Evolutionary conservation across 345 rosid genomes (phyloP).

Genomic region (Heritiera fomes): DNA sequence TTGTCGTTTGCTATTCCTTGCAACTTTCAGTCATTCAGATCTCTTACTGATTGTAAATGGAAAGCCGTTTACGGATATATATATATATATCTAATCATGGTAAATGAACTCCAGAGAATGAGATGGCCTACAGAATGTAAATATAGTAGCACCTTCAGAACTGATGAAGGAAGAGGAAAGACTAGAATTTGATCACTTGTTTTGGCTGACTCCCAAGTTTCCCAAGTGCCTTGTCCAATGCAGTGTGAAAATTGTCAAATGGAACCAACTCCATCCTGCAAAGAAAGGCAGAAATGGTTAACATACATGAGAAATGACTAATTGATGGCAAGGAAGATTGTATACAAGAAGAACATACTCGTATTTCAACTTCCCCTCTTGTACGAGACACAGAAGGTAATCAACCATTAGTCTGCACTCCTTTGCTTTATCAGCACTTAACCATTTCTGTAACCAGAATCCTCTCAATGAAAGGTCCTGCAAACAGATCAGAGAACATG

Average conservation of each 20-base stretch:
- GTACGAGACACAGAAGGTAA: conserved; percentile 60
- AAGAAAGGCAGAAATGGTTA: not conserved
- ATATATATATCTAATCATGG: not conserved
- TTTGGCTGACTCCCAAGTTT: conserved; percentile 84
- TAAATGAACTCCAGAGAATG: not conserved
- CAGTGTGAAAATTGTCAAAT: conserved; percentile 57
- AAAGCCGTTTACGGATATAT: no score
- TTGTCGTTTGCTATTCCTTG: no score
- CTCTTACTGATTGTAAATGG: no score
- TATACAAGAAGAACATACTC: conserved; percentile 42
- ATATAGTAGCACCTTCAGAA: not conserved
- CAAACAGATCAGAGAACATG: not conserved
- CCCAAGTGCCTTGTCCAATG: conserved; percentile 72
- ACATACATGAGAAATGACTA: not conserved
- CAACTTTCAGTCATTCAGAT: no score
- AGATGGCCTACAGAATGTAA: not conserved
- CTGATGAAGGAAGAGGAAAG: not conserved
- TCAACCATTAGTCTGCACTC: conserved; percentile 77
- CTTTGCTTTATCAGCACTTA: conserved; percentile 54
- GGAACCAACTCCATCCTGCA: conserved; percentile 74
- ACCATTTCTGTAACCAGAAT: conserved; percentile 88
- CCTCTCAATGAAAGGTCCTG: conserved; percentile 92
- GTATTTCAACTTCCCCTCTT: conserved; percentile 74
- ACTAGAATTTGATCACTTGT: conserved; percentile 72
- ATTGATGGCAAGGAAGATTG: not conserved